Conservation (phyloP, 257 asterid species). For the Solanum acaule region DNA sequence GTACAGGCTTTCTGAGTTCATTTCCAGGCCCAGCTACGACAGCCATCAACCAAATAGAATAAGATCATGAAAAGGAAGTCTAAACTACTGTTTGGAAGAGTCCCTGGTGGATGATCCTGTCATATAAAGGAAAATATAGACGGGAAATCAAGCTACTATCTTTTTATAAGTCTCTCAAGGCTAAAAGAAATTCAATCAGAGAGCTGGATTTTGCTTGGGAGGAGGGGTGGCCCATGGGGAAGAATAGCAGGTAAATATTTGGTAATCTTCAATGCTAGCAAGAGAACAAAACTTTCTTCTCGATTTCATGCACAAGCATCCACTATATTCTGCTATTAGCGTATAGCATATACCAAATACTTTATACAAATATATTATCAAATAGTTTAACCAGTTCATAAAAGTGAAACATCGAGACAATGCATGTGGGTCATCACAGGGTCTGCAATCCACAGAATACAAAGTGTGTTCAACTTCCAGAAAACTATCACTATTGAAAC, state of each 20-base stretch:
- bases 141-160: background rate
- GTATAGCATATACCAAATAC: background rate
- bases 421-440: background rate
- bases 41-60: constrained; percentile 38
- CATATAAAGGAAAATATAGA: constrained; percentile 42
- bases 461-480: background rate
- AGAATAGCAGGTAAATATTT: background rate
- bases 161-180: background rate
- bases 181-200: background rate
- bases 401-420: background rate
- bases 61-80: background rate
- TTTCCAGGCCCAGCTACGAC: constrained; percentile 86
- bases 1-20: constrained; percentile 59
- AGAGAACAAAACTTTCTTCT: background rate
- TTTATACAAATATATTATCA: background rate
- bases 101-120: constrained; percentile 57
- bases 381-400: background rate
- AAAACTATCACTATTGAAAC: background rate
- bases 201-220: background rate
- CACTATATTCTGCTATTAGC: background rate
- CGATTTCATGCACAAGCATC: background rate
- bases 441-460: background rate
- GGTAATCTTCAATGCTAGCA: background rate
- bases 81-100: background rate
- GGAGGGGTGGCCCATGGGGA: background rate